A percentile compares a stretch with the other conserved stretches of the same genome.
phyloP scores from a whole-genome alignment of 2,329 filamentous ascomycete species.

The Venturia asperata region DNA sequence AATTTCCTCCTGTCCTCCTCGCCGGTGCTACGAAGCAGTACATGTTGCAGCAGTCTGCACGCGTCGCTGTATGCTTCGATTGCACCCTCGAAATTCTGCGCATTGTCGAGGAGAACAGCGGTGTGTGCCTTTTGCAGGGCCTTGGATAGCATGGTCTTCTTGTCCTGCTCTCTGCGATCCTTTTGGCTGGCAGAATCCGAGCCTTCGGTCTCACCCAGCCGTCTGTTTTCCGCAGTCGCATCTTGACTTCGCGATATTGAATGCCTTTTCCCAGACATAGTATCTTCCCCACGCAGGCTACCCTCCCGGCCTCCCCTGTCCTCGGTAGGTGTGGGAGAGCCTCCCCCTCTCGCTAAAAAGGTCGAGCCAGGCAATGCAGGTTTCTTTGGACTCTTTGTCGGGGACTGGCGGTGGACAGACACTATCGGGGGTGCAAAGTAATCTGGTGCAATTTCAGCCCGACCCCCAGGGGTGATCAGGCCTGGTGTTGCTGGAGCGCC shows the following conservation, averaged over 20 bases:
- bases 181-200: constrained; percentile 31
- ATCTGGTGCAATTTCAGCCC: not conserved
- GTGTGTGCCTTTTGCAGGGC: constrained; percentile 93
- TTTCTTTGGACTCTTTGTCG: not conserved
- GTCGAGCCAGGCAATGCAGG: not conserved
- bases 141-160: constrained; percentile 95
- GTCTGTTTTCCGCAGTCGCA: constrained; percentile 4
- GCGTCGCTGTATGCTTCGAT: constrained; percentile 87
- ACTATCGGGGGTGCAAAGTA: not conserved
- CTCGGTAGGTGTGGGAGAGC: not conserved
- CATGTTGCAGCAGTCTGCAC: constrained; percentile 77
- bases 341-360: not conserved
- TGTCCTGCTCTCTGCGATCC: constrained; percentile 43
- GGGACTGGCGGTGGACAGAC: not conserved
- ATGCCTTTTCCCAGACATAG: not conserved
- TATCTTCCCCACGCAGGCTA: not conserved
- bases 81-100: constrained; percentile 86
- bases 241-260: constrained; percentile 11
- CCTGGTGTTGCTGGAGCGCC: constrained; percentile 12
- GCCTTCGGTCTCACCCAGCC: constrained; percentile 28
- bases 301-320: not conserved
- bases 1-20: constrained; percentile 86
- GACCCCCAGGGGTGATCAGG: not conserved
- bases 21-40: constrained; percentile 74
- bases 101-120: constrained; percentile 91